Evolutionary conservation across 2,329 filamentous ascomycete genomes (phyloP).

Genomic region (Neopestalotiopsis clavispora): DNA sequence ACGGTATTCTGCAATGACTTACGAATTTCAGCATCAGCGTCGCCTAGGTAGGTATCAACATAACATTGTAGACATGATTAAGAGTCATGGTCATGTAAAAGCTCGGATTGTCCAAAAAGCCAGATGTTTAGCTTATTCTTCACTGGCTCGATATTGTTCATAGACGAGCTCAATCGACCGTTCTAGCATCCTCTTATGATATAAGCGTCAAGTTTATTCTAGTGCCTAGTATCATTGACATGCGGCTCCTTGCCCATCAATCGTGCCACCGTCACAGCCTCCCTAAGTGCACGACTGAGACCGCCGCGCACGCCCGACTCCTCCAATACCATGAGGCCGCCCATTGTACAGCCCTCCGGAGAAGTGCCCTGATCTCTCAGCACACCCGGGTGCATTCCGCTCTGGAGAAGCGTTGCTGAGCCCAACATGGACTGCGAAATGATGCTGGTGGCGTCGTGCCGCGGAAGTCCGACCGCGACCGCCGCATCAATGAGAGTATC

Average conservation of each 20-base stretch:
- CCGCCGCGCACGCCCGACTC: constrained; percentile 56
- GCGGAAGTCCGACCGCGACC: constrained; percentile 63
- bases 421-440: constrained; percentile 65
- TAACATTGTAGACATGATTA: too few species aligned
- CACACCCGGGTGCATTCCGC: constrained; percentile 60
- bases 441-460: constrained; percentile 61
- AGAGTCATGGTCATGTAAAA: too few species aligned
- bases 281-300: constrained; percentile 47
- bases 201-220: background rate
- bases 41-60: too few species aligned
- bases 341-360: constrained; percentile 65
- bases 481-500: constrained; percentile 64
- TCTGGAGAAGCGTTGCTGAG: constrained; percentile 56
- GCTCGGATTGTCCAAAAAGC: too few species aligned
- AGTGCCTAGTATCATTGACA: constrained; percentile 44
- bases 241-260: constrained; percentile 44
- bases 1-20: too few species aligned
- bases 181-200: background rate
- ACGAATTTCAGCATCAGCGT: too few species aligned
- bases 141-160: too few species aligned
- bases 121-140: too few species aligned
- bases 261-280: constrained; percentile 51
- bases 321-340: constrained; percentile 63
- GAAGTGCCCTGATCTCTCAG: constrained; percentile 63
- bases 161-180: too few species aligned